Base-by-base conservation (phyloP, 2,329 filamentous ascomycete genomes). In the Colletotrichum nymphaeae region DNA sequence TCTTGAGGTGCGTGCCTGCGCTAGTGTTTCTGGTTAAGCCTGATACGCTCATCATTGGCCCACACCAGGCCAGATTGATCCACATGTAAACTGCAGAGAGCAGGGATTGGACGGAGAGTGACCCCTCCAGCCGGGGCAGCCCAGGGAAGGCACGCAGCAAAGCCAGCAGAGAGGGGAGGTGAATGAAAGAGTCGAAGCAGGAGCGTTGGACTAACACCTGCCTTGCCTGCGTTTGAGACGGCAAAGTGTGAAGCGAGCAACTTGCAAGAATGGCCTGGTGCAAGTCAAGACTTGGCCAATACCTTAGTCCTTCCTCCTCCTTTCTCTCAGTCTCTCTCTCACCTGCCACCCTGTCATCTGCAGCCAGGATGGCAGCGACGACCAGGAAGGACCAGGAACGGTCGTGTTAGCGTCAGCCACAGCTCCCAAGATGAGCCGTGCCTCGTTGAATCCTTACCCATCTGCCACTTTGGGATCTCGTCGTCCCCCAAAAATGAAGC, bases 1-100 rank as follows among this genome's bases (percentile, higher is more conserved):
- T 53, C 62, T 35, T 22, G 57, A 32, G 63, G 63, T 46, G 57
- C 52, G 75, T 75, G 67, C 75, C 65, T 74, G 74, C 73, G 65
- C 75, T 76, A 76, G 75, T 76, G 75, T 76, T 76, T 76, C 73
- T 55, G 58, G 67, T 72, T 76, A 60, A 65, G 49, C 66, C 26
- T 67, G n/a, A 28, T 56, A 55, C 30, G 28, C 30, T 60, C n/a
- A 1, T 59, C 30, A 63, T 68, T 66, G 67, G 49, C 55, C 46
- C 71, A 56, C 24, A 3, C 19, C 1, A 19, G 22, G 14, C 26
- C 28, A 42, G 9, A 12, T 19, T 1, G 32, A 49, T 22, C 70
- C 66, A 69, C 26, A 22, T 24, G 14, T 14, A 4, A 32, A 55
- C 28, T 66, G 26, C 19, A 53, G 26, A 24, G 35, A 24, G 56